Evolutionary conservation across 2,329 filamentous ascomycete genomes (phyloP).

Genomic region (Diaporthe australafricana): DNA sequence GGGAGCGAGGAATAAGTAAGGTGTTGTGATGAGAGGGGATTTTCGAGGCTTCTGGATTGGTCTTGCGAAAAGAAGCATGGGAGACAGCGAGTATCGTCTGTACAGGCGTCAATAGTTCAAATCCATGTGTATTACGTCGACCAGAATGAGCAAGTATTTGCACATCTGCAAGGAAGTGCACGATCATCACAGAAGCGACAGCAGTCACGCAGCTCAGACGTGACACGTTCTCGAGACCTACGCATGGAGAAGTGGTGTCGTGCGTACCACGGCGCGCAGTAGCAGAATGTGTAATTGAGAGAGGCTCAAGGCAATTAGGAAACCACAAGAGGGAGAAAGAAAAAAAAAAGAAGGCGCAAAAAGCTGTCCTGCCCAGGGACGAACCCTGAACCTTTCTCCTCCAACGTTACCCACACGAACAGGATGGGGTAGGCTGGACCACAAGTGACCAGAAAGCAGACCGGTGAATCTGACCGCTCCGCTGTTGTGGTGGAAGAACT

Average conservation of each 20-base stretch:
- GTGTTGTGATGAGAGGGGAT: neutral
- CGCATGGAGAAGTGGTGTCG: neutral
- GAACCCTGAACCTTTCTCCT: neutral
- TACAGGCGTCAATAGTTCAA: neutral
- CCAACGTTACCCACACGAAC: neutral
- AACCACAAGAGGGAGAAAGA: too few relatives aligned
- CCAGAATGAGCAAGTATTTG: neutral
- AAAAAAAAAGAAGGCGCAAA: too few relatives aligned
- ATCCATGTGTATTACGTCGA: neutral
- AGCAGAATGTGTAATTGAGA: too few relatives aligned
- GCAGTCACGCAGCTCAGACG: neutral
- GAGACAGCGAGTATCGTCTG: neutral
- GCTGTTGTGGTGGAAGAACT: neutral
- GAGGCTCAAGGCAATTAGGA: too few relatives aligned
- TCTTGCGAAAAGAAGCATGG: neutral
- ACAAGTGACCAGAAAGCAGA: neutral
- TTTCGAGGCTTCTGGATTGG: neutral
- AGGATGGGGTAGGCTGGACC: neutral
- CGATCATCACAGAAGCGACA: neutral
- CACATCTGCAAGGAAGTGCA: neutral
- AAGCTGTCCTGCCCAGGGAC: neutral
- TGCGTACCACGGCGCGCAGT: too few relatives aligned
- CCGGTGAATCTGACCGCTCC: neutral
- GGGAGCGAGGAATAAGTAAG: constrained; percentile 54
- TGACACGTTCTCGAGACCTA: neutral